Base-by-base conservation (phyloP, 257 asterid species). In the Galeopsis tetrahit region DNA sequence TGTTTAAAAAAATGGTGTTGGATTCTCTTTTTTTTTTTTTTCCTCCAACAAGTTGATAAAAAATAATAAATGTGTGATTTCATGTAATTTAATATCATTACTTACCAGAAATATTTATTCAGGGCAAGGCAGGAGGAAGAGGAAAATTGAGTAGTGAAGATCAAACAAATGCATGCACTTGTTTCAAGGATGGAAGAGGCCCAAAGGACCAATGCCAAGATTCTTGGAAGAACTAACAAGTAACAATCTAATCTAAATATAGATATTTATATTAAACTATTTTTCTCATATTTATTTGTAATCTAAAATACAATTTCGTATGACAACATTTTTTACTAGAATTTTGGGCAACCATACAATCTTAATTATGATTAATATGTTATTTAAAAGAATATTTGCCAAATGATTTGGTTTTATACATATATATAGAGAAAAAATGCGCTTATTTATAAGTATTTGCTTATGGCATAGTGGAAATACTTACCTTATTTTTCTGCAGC, bases 201-300 rank as follows among this genome's bases (percentile, higher is more conserved):
- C 61, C 65, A 38, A 69, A 38, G 68, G 68, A 44, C 43, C 69
- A 11, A 71, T 32, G 53, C 64, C 74, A 57, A 70, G 13, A 60
- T 6, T 7, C 36, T 70, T 48, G 68, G 60, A 4, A 42, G 21
- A 59, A 71, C 38, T 33, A 60, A 14, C 40, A 59, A 71, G 28
- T 33, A 60, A 14, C 40, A 28, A 14, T 7, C 76, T 71, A 61
- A 15, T 46, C 76, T 71, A 61, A 15, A 34, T 71, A 46, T 61
- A 34, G 68, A 36, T 46, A 71, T 71, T 61, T 61, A 10, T 61
- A 10, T 43, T 13, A 14, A 44, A 32, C 7, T 44, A 3, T 5
- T 33, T 58, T 71, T 38, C 38, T 21, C 15, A 4, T 1, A 4
- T 58, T 32, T 58, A 5, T 35, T 35, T 36, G 10, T 3, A 36